Conservation (phyloP, 2,329 filamentous ascomycete species). For the Trichoderma citrinoviride region DNA sequence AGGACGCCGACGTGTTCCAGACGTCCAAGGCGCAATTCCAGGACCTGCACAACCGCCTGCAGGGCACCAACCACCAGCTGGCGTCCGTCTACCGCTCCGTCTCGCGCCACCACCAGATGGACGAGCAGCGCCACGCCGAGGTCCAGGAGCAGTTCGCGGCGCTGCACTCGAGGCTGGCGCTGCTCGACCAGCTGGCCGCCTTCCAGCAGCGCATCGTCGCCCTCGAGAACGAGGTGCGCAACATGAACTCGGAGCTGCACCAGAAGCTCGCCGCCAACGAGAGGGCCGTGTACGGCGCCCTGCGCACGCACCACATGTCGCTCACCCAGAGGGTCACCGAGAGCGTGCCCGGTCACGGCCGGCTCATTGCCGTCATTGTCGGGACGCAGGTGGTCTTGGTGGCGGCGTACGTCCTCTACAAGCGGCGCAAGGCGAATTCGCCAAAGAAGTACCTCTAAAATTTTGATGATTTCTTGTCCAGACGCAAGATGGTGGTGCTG, state of each 20-base stretch:
- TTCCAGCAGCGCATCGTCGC: conserved; percentile 48
- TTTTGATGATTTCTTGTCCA: no score
- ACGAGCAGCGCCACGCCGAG: conserved; percentile 58
- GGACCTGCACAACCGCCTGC: conserved; percentile 82
- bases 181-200: conserved; percentile 44
- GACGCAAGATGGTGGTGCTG: conserved; percentile 19
- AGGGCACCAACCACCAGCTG: conserved; percentile 68
- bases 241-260: conserved; percentile 54
- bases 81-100: conserved; percentile 59
- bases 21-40: conserved; percentile 65
- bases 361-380: conserved; percentile 67
- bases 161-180: conserved; percentile 46
- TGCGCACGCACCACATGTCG: conserved; percentile 49
- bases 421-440: conserved; percentile 68
- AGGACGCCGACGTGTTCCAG: conserved; percentile 46
- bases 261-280: conserved; percentile 51
- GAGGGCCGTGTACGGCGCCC: conserved; percentile 51
- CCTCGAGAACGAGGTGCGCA: conserved; percentile 58
- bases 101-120: conserved; percentile 47
- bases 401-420: conserved; percentile 71
- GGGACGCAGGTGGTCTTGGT: conserved; percentile 71
- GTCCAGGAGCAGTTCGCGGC: conserved; percentile 47
- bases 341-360: conserved; percentile 49
- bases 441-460: conserved; percentile 86
- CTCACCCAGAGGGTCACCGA: conserved; percentile 49